A percentile compares a stretch with the other conserved stretches of the same genome.
Conservation (phyloP, 768 basidiomycete species). For the Mycena vulgaris region DNA sequence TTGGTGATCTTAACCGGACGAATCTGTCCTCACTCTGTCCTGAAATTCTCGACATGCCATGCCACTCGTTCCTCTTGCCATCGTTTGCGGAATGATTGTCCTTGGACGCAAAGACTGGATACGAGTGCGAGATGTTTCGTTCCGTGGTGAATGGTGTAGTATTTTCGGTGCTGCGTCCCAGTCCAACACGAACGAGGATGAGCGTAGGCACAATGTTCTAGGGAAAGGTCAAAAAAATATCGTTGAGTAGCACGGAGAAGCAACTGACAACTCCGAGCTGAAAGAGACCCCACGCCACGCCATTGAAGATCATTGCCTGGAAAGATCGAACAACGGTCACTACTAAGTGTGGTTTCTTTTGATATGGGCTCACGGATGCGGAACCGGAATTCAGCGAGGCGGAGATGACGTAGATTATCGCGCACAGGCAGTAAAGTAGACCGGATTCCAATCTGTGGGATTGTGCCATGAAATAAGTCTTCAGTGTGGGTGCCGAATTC, state of each 20-base stretch:
- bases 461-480: not conserved
- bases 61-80: too few species aligned
- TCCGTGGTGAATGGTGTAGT: too few species aligned
- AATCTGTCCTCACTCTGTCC: too few species aligned
- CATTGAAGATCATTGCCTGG: constrained; percentile 18
- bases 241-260: too few species aligned
- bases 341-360: not conserved
- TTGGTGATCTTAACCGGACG: too few species aligned
- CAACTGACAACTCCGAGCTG: constrained; percentile 27
- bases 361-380: constrained; percentile 10
- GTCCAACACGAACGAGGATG: constrained; percentile 16
- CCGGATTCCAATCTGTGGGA: constrained; percentile 22
- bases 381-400: not conserved
- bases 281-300: constrained; percentile 22
- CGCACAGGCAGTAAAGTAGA: constrained; percentile 18
- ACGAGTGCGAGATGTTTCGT: too few species aligned
- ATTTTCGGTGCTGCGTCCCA: constrained; percentile 16
- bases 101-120: too few species aligned
- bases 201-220: constrained; percentile 24
- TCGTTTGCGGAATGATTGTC: too few species aligned
- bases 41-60: too few species aligned
- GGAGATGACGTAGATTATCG: constrained; percentile 23
- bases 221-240: not conserved
- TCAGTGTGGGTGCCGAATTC: too few species aligned
- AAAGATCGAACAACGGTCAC: not conserved